Base-by-base conservation (phyloP, 495 filamentous ascomycete species). In the Bathelium albidoporum region DNA sequence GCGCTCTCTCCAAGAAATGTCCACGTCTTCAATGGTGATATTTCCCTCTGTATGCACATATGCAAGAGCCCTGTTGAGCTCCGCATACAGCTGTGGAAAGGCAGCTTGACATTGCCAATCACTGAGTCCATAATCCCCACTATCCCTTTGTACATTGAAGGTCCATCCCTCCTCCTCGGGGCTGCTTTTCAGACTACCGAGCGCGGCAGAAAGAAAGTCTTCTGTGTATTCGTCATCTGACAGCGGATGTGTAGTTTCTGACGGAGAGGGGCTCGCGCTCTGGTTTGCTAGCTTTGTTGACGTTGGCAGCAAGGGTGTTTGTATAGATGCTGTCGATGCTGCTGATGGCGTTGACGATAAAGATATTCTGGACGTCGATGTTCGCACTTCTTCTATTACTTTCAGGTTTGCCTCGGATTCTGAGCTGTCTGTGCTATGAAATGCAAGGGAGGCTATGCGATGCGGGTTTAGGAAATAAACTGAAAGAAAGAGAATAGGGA, bases 61-160 rank as follows among this genome's bases (percentile, higher is more conserved):
- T 11, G 32, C 65, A 11, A 68, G 65, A 1, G 66, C 69, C 26
- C 69, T 59, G 58, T 69, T 59, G 11, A 72, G 59, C 24, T 71
- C 69, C 26, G 59, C 10, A 32, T 60, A 69, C 24, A 71, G 59
- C n/a, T 49, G 24, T 7, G 70, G 70, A 43, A 72, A 72, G 20
- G 69, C 69, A n/a, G 44, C 60, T 9, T 39, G 10, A 61, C 70
- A 72, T 63, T 72, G 69, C 59, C 32, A 43, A 26, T 66, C 64
- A 44, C 45, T 69, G 5, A 72, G 58, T 5, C 63, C 64, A 32
- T 69, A 64, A 29, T 69, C 61, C 12, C 36, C 34, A 10, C 24
- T 55, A 58, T 72, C 69, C 18, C 66, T 59, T 9, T 11, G 7
- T 36, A 61, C 34, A 16, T 59, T 32, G 52, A 65, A 71, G 10